Evolutionary conservation across 306 rosid species (phyloP).

Genomic region (Fragaria vesca): DNA sequence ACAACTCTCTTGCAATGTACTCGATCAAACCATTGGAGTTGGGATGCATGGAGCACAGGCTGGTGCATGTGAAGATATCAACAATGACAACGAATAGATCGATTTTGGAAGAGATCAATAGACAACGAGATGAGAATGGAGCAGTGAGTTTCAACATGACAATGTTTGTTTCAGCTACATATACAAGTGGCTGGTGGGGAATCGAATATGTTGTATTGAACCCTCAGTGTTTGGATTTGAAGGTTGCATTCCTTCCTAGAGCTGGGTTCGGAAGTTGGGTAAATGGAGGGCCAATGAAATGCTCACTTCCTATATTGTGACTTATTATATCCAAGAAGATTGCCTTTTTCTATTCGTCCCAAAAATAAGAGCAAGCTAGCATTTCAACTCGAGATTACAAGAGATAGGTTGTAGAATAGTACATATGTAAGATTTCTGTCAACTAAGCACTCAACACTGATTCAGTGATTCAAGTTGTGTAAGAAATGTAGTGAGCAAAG

Average conservation of each 20-base stretch:
- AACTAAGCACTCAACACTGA: no score
- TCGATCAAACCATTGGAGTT: not conserved
- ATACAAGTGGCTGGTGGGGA: not conserved
- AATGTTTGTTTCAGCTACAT: constrained; percentile 10
- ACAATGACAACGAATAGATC: not conserved
- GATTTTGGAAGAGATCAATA: not conserved
- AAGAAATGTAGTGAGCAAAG: no score
- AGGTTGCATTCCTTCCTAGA: not conserved
- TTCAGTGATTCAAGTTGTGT: no score
- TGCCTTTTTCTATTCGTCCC: no score
- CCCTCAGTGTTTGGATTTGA: constrained; percentile 8
- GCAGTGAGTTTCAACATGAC: not conserved
- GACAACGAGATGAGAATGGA: not conserved
- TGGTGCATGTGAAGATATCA: not conserved
- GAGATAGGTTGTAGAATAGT: no score
- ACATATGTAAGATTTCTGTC: not conserved
- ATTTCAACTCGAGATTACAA: no score
- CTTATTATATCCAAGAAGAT: not conserved
- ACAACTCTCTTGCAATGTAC: not conserved
- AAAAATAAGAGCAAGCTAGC: not conserved
- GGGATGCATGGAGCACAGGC: not conserved
- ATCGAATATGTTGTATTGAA: not conserved
- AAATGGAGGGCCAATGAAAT: not conserved
- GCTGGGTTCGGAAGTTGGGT: not conserved
- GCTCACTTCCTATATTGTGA: not conserved